phyloP scores from a whole-genome alignment of 805 yeast genomes.

The Candida wancherniae region DNA sequence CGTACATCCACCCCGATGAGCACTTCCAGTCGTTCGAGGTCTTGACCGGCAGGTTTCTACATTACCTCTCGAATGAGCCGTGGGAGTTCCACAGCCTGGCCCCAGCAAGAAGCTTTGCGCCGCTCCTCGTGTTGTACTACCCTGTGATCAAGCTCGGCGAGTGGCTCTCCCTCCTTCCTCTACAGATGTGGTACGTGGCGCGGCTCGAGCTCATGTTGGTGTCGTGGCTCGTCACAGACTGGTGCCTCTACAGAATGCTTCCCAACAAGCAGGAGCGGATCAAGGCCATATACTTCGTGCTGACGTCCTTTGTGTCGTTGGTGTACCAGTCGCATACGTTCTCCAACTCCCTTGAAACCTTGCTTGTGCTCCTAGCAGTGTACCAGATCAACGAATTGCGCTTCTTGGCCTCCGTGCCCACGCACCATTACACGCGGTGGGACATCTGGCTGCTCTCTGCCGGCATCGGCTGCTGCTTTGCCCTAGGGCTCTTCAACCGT shows the following conservation, averaged over 20 bases:
- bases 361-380: slow-evolving; percentile 46
- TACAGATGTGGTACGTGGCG: slow-evolving; percentile 47
- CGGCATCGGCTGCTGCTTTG: slow-evolving; percentile 26
- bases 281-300: slow-evolving; percentile 45
- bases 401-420: slow-evolving; percentile 13
- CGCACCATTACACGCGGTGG: slow-evolving; percentile 7
- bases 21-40: slow-evolving; percentile 90
- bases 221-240: slow-evolving; percentile 35
- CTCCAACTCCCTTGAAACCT: slow-evolving; percentile 80
- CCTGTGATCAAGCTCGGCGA: slow-evolving; percentile 46
- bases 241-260: slow-evolving; percentile 43
- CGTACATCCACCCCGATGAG: slow-evolving; percentile 97
- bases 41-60: slow-evolving; percentile 45
- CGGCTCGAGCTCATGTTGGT: slow-evolving; percentile 46
- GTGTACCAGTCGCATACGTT: slow-evolving; percentile 82
- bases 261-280: slow-evolving; percentile 47
- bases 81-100: slow-evolving; percentile 71
- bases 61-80: slow-evolving; percentile 47
- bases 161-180: slow-evolving; percentile 40
- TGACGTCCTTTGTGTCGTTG: slow-evolving; percentile 65
- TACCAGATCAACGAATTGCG: slow-evolving; percentile 45
- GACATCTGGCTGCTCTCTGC: slow-evolving; percentile 38
- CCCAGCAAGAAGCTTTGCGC: slow-evolving; percentile 70
- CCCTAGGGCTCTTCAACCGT: slow-evolving; percentile 78
- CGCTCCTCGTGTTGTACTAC: slow-evolving; percentile 64